These are phyloP conservation scores for Globisporangium echinulatum DNA, from an alignment of 352 stramenopile species.

Conservation along the genomic window DNA sequence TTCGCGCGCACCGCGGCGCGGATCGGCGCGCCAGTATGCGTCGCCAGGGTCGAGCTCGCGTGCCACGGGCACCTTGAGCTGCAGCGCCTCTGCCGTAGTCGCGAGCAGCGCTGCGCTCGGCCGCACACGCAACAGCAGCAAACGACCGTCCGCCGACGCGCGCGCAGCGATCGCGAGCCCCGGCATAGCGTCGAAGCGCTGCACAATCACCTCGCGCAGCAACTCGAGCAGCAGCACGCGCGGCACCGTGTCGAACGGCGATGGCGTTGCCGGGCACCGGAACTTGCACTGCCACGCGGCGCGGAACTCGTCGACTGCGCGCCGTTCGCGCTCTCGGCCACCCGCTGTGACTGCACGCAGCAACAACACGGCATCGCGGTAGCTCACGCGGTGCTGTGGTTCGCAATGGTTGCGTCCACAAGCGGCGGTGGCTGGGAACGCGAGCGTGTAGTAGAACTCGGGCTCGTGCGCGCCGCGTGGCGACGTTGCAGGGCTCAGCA, in stretches of 20 bases:
- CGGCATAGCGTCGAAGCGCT: slow-evolving; percentile 46
- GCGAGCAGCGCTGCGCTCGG: slow-evolving; percentile 37
- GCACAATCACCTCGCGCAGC: slow-evolving; percentile 57
- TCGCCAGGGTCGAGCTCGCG: slow-evolving; percentile 38
- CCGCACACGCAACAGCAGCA: slow-evolving; percentile 45
- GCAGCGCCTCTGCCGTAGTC: slow-evolving; percentile 34
- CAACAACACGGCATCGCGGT: slow-evolving; percentile 34
- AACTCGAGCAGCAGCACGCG: slow-evolving; percentile 54
- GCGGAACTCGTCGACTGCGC: slow-evolving; percentile 41
- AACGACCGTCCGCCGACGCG: slow-evolving; percentile 17
- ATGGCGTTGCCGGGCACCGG: slow-evolving; percentile 31
- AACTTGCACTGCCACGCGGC: slow-evolving; percentile 63
- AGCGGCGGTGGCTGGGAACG: slow-evolving; percentile 39
- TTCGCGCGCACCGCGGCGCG: slow-evolving; percentile 18
- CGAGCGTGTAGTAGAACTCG: slow-evolving; percentile 71
- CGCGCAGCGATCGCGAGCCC: slow-evolving; percentile 34
- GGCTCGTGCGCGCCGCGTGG: slow-evolving; percentile 25
- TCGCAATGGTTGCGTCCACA: slow-evolving; percentile 1
- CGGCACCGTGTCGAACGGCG: slow-evolving; percentile 41
- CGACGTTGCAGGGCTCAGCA: slow-evolving; percentile 32
- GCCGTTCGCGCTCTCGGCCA: slow-evolving; percentile 30
- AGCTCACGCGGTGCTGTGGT: slow-evolving; percentile 33
- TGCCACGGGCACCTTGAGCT: slow-evolving; percentile 38
- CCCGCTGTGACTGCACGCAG: slow-evolving; percentile 47
- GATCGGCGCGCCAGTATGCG: slow-evolving; percentile 26